Evolutionary conservation across 108 stramenopile genomes (phyloP).

Genomic region (Cyclotella baltica): DNA sequence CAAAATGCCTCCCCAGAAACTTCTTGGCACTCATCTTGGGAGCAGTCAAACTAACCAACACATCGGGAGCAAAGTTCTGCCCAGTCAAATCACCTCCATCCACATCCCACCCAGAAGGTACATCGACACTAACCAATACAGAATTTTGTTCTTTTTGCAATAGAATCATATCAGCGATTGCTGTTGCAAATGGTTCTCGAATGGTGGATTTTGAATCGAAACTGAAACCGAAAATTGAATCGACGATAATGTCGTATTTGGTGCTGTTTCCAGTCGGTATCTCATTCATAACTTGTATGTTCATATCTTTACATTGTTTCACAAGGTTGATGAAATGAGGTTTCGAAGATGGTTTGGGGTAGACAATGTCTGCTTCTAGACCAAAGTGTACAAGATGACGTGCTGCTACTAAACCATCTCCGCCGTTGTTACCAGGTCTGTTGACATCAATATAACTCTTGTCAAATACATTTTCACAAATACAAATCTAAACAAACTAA

Average conservation of each 20-base stretch:
- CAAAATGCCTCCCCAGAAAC: constrained; percentile 89
- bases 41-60: constrained; percentile 92
- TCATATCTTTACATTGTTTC: constrained; percentile 87
- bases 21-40: constrained; percentile 85
- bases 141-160: constrained; percentile 33
- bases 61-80: constrained; percentile 71
- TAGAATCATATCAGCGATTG: constrained; percentile 70
- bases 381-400: constrained; percentile 95
- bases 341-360: constrained; percentile 83
- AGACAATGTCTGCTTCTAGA: constrained; percentile 82
- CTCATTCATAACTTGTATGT: constrained; percentile 67
- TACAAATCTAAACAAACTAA: background rate
- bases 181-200: constrained; percentile 90
- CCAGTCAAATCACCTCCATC: constrained; percentile 67
- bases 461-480: background rate
- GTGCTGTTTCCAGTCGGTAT: constrained; percentile 52
- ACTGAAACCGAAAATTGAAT: constrained; percentile 98
- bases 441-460: constrained; percentile 27
- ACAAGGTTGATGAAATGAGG: constrained; percentile 86
- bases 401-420: constrained; percentile 99
- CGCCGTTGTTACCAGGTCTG: constrained; percentile 99
- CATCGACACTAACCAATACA: constrained; percentile 90
- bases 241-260: constrained; percentile 86
- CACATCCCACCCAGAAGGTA: constrained; percentile 97
- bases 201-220: constrained; percentile 77